Evolutionary conservation across 768 basidiomycete species (phyloP), one percentile per base, ranked within the genome.

Genomic region (Pleurotus cornucopiae): DNA sequence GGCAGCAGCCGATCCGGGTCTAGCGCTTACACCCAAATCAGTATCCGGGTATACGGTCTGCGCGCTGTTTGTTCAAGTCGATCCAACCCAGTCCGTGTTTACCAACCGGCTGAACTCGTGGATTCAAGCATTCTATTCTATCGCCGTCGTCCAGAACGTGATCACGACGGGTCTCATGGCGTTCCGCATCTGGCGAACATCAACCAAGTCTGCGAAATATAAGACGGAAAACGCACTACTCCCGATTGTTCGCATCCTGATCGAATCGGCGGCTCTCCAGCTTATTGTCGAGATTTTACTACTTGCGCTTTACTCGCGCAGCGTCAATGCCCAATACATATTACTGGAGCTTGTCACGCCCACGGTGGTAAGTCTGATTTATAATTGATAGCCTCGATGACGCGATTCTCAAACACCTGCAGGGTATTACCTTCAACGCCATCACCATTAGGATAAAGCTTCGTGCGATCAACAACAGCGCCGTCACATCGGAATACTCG

Each of bases 161-260:
- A 52, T 61, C 40, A 65, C 64, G 25, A 65, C 64, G 0, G 52
- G 57, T 20, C 46, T 65, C 0, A 65, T 64, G 62, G 57, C 63
- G n/a, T 56, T 46, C n/a, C 56, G 63, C 1, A 60, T 66, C 1
- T 64, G 64, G 64, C 26, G 21, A 5, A 55, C 26, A 1, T 56
- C 62, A 18, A 37, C 18, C 7, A 21, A 60, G 21, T 58, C 63
- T 0, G n/a, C 62, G 1, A 47, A 46, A 21, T 58, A 56, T 38
- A 55, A 54, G n/a, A 20, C 46, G 1, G 55, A 47, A 16, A 34
- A 58, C 11, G 53, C 11, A 2, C 49, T 64, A 25, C n/a, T 61
- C 3, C 60, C 58, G 5, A 23, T 64, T n/a, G 25, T 61, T 3
- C 44, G 40, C 5, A 64, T 64, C 14, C 40, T 65, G 0, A 53